Evolutionary conservation across 2,329 filamentous ascomycete species (phyloP).

Genomic region (Ceratocystis papillata): DNA sequence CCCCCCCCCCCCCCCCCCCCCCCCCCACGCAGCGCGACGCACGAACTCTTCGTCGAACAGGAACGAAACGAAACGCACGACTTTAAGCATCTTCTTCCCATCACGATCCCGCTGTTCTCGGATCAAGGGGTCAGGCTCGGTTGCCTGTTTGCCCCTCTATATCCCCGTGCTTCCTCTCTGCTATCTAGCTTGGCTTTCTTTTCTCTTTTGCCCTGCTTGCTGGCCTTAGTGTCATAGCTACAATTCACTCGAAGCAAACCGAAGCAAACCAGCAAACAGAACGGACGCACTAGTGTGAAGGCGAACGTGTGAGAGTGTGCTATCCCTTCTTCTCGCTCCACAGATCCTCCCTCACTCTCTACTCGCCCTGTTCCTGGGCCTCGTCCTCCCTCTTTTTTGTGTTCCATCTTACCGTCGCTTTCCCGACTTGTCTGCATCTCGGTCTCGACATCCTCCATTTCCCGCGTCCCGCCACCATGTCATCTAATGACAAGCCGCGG

Average conservation of each 20-base stretch:
- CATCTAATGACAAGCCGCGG: slow-evolving; percentile 55
- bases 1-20: neutral
- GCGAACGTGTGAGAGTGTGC: slow-evolving; percentile 1
- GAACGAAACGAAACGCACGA: slow-evolving; percentile 4
- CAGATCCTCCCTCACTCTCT: neutral
- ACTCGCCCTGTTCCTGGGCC: neutral
- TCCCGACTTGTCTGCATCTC: neutral
- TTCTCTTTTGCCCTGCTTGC: neutral
- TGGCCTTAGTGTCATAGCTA: neutral
- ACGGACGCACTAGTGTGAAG: neutral
- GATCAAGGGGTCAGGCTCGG: neutral
- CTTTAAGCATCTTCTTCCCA: neutral
- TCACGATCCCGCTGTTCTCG: neutral
- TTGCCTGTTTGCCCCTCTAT: neutral
- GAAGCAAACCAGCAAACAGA: neutral
- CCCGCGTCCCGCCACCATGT: slow-evolving; percentile 51
- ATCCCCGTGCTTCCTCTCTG: neutral
- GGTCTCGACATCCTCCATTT: slow-evolving; percentile 60
- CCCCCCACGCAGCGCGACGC: slow-evolving; percentile 3
- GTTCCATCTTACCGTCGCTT: neutral
- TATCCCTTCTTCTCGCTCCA: slow-evolving; percentile 8
- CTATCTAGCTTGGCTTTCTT: slow-evolving; percentile 9
- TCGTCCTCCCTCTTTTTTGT: neutral
- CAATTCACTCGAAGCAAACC: neutral
- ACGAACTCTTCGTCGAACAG: neutral